A percentile compares a stretch with the other conserved stretches of the same genome.
phyloP scores from a whole-genome alignment of 2,329 filamentous ascomycete species.

The Fusarium kyushuense region DNA sequence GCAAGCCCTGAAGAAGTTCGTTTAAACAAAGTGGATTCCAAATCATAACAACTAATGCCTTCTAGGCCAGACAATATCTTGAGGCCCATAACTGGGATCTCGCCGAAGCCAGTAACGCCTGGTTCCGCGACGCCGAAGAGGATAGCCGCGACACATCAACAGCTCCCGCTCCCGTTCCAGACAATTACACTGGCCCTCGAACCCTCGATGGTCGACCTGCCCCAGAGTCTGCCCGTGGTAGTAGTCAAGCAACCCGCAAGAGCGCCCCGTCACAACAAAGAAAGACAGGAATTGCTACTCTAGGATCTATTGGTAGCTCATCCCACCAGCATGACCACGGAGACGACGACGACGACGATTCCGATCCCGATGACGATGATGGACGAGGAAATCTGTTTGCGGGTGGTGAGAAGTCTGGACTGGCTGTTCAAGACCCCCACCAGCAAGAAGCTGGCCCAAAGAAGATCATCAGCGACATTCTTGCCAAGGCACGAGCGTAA shows the following conservation, averaged over 20 bases:
- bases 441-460: constrained; percentile 62
- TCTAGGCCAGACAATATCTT: constrained; percentile 76
- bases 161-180: constrained; percentile 52
- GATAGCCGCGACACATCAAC: constrained; percentile 62
- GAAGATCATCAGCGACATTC: constrained; percentile 71
- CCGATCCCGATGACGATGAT: constrained; percentile 68
- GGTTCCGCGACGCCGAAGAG: constrained; percentile 64
- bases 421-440: constrained; percentile 74
- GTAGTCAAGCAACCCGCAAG: constrained; percentile 53
- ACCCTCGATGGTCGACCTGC: constrained; percentile 73
- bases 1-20: constrained; percentile 48
- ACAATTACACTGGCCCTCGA: constrained; percentile 69
- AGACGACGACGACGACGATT: constrained; percentile 70
- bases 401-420: constrained; percentile 84
- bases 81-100: constrained; percentile 75
- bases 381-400: constrained; percentile 79
- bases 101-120: constrained; percentile 70
- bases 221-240: constrained; percentile 53
- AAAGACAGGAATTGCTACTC: constrained; percentile 71
- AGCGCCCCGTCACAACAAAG: constrained; percentile 57
- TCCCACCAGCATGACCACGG: constrained; percentile 65
- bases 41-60: not conserved
- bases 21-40: accelerated
- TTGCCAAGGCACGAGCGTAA: constrained; percentile 73
- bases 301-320: constrained; percentile 66